Base-by-base conservation (phyloP, 306 rosid genomes). In the Rubus idaeus region DNA sequence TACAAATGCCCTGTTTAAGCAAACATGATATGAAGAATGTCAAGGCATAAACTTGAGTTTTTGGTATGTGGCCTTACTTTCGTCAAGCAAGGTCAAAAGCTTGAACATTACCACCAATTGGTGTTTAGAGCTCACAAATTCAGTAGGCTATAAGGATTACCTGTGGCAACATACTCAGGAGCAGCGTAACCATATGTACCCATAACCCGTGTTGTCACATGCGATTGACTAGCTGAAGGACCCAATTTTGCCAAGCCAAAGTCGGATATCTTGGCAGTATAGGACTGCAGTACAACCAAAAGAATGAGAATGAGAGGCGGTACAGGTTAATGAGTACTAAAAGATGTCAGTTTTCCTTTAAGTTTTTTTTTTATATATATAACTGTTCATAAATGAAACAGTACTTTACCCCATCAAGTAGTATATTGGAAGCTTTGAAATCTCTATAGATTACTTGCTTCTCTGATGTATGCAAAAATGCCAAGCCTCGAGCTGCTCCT, bases 151-250 rank as follows among this genome's bases (percentile, higher is more conserved):
- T 42, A 3, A 13, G 49, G 81, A 63, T 64, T 80, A 92, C 99
- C 98, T 78, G 98, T 96, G 68, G 90, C 89, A 65, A 96, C 87
- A 62, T 96, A 96, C 76, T 96, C 99, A 3, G 98, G 99, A 78
- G 99, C 99, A 7, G 99, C 97, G 83, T 96, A 96, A 62, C 99
- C 99, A 75, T 83, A 82, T 20, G 99, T 96, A 72, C 99, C 99
- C 99, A 96, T 92, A 41, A 96, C 96, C 57, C 97, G 83, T 71
- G 99, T 96, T 35, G 99, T 88, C 73, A 96, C 86, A 56, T 96
- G 99, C 37, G 99, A 96, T 75, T 82, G 91, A 86, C 99, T 96
- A 17, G 93, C 99, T 8, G 99, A 91, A 83, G 99, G 99, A 80
- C 93, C 99, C 84, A 89, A n/a, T 74, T 96, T 96, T 13, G 99